Base-by-base conservation (phyloP, 768 basidiomycete species). In the Tricholoma terreum region DNA sequence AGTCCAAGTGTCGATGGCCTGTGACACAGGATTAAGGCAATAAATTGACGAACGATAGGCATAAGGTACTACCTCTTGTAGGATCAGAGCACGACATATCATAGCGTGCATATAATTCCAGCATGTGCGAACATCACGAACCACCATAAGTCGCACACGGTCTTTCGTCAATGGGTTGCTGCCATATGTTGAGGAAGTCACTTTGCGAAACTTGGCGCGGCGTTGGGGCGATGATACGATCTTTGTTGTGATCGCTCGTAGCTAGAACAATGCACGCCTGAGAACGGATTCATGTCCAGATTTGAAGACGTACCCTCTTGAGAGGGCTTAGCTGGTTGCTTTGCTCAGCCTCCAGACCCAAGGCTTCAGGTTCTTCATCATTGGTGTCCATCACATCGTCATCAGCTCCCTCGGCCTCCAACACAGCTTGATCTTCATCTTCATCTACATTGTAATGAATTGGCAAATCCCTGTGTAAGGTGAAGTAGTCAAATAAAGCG, bases 1-100 rank as follows among this genome's bases (percentile, higher is more conserved):
- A 9, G 69, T 67, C 72, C 73, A 76, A 30, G 35, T 54, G 35
- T 74, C 62, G 48, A 75, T 69, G 1, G 70, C 71, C 75, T 75
- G 40, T 40, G 40, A 40, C n/a, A n/a, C n/a, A n/a, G n/a, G n/a
- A n/a, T n/a, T n/a, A n/a, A n/a, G n/a, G n/a, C n/a, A 40, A 40
- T 40, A 40, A 40, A 17, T 17, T 19, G 7, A 40, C 17, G 40
- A 40, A n/a, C n/a, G n/a, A n/a, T n/a, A n/a, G n/a, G n/a, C n/a
- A 40, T 17, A 40, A 5, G 40, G n/a, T 40, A 21, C 61, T 21
- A 73, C 73, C 51, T 74, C 55, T 50, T 57, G 55, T 0, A 70
- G 56, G 0, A 66, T 34, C 6, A 58, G 54, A 27, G 24, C 48
- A 27, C 8, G 8, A 14, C 8, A 21, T n/a, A 46, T 46, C 45